phyloP scores from a whole-genome alignment of 2,329 filamentous ascomycete species.

The Huntiella abstrusa region DNA sequence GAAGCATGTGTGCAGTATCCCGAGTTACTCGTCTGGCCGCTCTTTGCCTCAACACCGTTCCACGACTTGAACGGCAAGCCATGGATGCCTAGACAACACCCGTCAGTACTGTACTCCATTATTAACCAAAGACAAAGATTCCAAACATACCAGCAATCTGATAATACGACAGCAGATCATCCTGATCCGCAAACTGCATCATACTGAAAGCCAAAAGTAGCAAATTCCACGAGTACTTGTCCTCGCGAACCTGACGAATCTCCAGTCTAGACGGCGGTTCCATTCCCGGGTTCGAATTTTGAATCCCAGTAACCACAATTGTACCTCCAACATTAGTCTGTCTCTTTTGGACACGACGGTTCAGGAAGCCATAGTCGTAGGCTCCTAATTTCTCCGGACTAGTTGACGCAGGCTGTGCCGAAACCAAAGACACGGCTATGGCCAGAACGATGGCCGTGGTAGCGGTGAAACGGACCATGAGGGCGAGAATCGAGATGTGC shows the following conservation, averaged over 20 bases:
- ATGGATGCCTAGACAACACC: slow-evolving; percentile 45
- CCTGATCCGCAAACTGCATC: slow-evolving; percentile 49
- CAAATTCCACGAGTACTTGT: slow-evolving; percentile 53
- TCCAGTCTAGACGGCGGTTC: slow-evolving; percentile 37
- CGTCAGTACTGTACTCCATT: neutral
- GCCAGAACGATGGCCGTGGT: slow-evolving; percentile 3
- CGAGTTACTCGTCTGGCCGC: slow-evolving; percentile 18
- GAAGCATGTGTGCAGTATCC: slow-evolving; percentile 67
- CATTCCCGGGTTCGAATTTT: slow-evolving; percentile 16
- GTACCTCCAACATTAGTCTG: neutral
- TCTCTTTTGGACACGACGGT: slow-evolving; percentile 2
- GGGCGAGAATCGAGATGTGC: neutral
- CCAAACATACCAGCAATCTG: slow-evolving; percentile 47
- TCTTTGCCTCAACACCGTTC: slow-evolving; percentile 32
- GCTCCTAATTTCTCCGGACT: slow-evolving; percentile 6
- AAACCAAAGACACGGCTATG: neutral
- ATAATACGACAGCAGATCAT: slow-evolving; percentile 51
- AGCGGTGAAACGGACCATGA: slow-evolving; percentile 7
- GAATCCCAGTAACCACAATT: slow-evolving; percentile 7
- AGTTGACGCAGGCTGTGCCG: slow-evolving; percentile 7
- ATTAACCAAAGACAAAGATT: neutral
- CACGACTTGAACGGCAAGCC: slow-evolving; percentile 47
- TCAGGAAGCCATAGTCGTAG: slow-evolving; percentile 10
- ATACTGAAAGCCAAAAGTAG: slow-evolving; percentile 57
- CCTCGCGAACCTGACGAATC: slow-evolving; percentile 44